These are phyloP conservation scores for Penicillium sp. DNA, from an alignment of 2,329 filamentous ascomycete species.

Conservation along the genomic window DNA sequence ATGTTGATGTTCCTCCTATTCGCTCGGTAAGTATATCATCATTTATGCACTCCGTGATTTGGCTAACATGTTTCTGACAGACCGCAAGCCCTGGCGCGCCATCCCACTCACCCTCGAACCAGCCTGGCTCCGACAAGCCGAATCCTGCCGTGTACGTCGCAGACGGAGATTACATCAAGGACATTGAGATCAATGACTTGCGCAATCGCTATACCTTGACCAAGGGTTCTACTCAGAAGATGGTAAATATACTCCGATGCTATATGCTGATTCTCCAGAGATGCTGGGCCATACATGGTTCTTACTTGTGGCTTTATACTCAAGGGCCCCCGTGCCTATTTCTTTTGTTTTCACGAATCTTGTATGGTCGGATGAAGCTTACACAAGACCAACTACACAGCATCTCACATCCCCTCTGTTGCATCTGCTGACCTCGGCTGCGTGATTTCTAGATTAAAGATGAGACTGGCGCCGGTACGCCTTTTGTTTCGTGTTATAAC, in stretches of 20 bases:
- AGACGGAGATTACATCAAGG: slow-evolving; percentile 96
- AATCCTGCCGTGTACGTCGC: slow-evolving; percentile 89
- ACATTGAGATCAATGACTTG: slow-evolving; percentile 97
- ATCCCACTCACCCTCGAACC: slow-evolving; percentile 49
- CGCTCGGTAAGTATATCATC: slow-evolving; percentile 47
- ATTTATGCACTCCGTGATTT: not conserved
- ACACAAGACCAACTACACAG: slow-evolving; percentile 58
- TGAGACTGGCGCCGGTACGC: slow-evolving; percentile 99
- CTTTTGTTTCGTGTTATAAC: slow-evolving; percentile 41
- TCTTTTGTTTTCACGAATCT: slow-evolving; percentile 25
- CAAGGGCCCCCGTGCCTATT: slow-evolving; percentile 8
- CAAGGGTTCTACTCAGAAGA: slow-evolving; percentile 95
- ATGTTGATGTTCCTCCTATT: slow-evolving; percentile 82
- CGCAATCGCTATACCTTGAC: slow-evolving; percentile 95
- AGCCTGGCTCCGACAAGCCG: slow-evolving; percentile 54
- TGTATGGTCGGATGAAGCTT: slow-evolving; percentile 63
- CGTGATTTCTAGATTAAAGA: slow-evolving; percentile 98
- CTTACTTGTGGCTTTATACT: slow-evolving; percentile 24
- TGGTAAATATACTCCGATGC: slow-evolving; percentile 87
- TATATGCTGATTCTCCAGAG: slow-evolving; percentile 59
- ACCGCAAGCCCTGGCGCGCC: slow-evolving; percentile 50
- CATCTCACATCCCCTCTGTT: slow-evolving; percentile 60
- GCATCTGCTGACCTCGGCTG: slow-evolving; percentile 88
- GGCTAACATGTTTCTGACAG: slow-evolving; percentile 22
- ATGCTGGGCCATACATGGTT: slow-evolving; percentile 32